Conservation (phyloP, 2,329 filamentous ascomycete species). For the Tricladium varicosporioides region DNA sequence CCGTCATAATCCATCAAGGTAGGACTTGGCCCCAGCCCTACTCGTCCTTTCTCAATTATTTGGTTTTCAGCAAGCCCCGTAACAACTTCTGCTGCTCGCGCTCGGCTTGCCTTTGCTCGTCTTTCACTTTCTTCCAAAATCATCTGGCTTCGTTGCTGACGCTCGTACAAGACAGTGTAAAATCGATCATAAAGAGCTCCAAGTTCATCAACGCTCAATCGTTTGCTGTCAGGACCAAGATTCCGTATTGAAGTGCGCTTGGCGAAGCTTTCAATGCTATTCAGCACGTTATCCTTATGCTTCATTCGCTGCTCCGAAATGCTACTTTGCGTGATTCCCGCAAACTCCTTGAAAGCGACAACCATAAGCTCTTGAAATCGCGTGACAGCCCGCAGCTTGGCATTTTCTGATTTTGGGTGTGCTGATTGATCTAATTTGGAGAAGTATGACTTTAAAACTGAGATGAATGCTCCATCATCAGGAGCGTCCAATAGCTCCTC, state of each 20-base stretch:
- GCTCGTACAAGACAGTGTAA: slow-evolving; percentile 87
- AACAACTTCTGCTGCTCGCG: slow-evolving; percentile 49
- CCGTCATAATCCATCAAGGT: slow-evolving; percentile 97
- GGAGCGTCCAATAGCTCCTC: slow-evolving; percentile 91
- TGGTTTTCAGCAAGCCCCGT: slow-evolving; percentile 40
- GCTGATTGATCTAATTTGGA: slow-evolving; percentile 90
- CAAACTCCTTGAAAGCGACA: slow-evolving; percentile 97
- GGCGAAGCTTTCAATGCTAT: slow-evolving; percentile 95
- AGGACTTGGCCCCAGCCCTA: slow-evolving; percentile 84
- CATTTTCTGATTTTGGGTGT: slow-evolving; percentile 91
- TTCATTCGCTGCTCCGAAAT: slow-evolving; percentile 86
- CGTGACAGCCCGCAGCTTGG: slow-evolving; percentile 90
- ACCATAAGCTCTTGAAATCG: slow-evolving; percentile 98
- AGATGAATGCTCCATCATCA: slow-evolving; percentile 96
- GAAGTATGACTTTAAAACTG: slow-evolving; percentile 93
- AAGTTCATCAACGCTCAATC: slow-evolving; percentile 80
- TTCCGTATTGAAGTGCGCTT: slow-evolving; percentile 97
- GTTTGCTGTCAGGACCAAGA: slow-evolving; percentile 91
- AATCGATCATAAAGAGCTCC: slow-evolving; percentile 92
- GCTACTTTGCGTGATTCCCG: slow-evolving; percentile 88
- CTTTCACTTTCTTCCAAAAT: slow-evolving; percentile 73
- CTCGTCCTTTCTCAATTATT: slow-evolving; percentile 76
- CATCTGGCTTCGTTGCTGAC: slow-evolving; percentile 77
- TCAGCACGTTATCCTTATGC: slow-evolving; percentile 91
- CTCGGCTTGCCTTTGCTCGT: slow-evolving; percentile 59